Evolutionary conservation across 2,329 filamentous ascomycete genomes (phyloP), one percentile per base, ranked within the genome.

Genomic region (Penicillium corylophilum): DNA sequence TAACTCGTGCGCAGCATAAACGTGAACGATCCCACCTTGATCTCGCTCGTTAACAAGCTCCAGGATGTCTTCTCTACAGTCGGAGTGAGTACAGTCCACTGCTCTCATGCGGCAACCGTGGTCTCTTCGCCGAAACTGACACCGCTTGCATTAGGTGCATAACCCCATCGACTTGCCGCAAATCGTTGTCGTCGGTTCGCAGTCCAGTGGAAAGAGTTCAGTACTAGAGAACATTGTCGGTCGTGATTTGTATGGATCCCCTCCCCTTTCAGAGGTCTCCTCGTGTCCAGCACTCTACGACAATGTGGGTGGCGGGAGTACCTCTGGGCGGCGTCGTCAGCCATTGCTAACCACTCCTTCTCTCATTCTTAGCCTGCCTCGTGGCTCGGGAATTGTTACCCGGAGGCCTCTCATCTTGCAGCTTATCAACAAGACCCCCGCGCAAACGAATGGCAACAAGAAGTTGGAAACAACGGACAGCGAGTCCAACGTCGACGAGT

Each of bases 21-120:
- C 71, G 85, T 88, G 55, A 88, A 88, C 69, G 85, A 88, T 66
- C 85, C 85, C 23, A 79, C 79, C 60, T 78, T 88, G 64, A 88
- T 88, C 66, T 86, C 85, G 28, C 88, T 97, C 65, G 94, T 99
- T 72, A 99, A 99, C 82, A 97, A 95, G 81, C 86, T 99, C 43
- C 94, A 99, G 74, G 94, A 99, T 90, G 94, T 99, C 64, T 99
- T 99, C 73, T 88, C 93, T 57, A 97, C 94, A 38, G 94, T 99
- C 64, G 94, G 94, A 65, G 85, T 88, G 79, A 62, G 84, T 82
- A 23, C 43, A 36, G 53, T 20, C 13, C n/a, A 31, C 13, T 22
- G 45, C 24, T 12, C 22, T 23, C 3, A 16, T 46, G 7, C 31
- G 28, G 33, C 36, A 39, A 53, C 53, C 38, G 22, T 57, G 33